phyloP scores from a whole-genome alignment of 2,329 filamentous ascomycete species.

The Thermothelomyces thermophilus region DNA sequence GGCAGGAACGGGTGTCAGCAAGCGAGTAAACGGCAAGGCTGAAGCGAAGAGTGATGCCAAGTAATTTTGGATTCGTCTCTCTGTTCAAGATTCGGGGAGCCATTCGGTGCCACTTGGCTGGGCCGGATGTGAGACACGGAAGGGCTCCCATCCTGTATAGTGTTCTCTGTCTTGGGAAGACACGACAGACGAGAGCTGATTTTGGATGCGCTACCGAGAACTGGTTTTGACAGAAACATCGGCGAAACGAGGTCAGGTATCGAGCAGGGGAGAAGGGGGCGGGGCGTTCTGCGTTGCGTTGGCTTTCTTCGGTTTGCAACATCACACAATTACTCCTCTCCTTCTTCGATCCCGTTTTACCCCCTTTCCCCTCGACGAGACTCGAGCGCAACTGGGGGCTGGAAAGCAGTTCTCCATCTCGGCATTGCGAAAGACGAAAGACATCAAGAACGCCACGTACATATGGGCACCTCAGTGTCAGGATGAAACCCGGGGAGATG shows the following conservation, averaged over 20 bases:
- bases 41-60: constrained; percentile 8
- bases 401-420: not conserved
- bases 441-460: no score
- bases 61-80: not conserved
- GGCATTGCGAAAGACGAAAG: not conserved
- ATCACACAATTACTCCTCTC: not conserved
- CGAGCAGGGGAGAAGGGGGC: not conserved
- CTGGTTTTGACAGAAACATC: not conserved
- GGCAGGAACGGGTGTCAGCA: not conserved
- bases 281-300: not conserved
- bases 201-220: constrained; percentile 1
- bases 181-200: not conserved
- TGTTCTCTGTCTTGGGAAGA: constrained; percentile 4
- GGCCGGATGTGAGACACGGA: not conserved
- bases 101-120: not conserved
- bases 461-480: no score
- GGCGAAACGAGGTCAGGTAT: not conserved
- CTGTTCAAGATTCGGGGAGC: not conserved
- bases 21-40: not conserved
- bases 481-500: no score
- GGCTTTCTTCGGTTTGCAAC: not conserved
- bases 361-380: no score
- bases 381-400: not conserved
- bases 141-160: not conserved
- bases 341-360: not conserved